phyloP scores from a whole-genome alignment of 192 early-diverging fungal species.

The Podila clonocystis region DNA sequence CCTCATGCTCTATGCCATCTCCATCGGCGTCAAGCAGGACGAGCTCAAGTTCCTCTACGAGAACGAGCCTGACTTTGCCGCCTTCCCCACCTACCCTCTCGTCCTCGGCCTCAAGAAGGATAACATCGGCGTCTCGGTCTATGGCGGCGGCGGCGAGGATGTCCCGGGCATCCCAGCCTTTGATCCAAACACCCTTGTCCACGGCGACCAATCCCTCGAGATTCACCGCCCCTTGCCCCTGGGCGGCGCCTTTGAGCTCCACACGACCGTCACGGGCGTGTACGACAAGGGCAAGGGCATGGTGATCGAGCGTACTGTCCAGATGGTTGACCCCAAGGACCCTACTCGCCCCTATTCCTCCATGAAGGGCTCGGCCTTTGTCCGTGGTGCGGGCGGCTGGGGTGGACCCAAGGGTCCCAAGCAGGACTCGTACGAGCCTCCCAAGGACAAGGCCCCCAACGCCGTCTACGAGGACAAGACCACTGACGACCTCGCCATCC shows the following conservation, averaged over 20 bases:
- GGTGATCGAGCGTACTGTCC: conserved; percentile 71
- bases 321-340: conserved; percentile 63
- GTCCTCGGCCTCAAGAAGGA: conserved; percentile 69
- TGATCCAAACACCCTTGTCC: conserved; percentile 76
- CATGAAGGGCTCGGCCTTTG: conserved; percentile 68
- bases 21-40: conserved; percentile 64
- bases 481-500: conserved; percentile 64
- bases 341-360: conserved; percentile 49
- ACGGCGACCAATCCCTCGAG: conserved; percentile 79
- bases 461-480: conserved; percentile 57
- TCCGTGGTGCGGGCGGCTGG: conserved; percentile 77
- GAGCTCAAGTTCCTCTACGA: conserved; percentile 79
- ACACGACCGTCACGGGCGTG: conserved; percentile 66
- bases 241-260: conserved; percentile 67
- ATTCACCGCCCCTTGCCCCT: conserved; percentile 65
- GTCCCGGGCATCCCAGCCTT: conserved; percentile 71
- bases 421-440: conserved; percentile 55
- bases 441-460: conserved; percentile 69
- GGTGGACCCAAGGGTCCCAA: conserved; percentile 78
- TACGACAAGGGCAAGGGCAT: conserved; percentile 81
- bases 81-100: conserved; percentile 79
- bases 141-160: conserved; percentile 63
- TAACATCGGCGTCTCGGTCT: conserved; percentile 41
- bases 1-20: conserved; percentile 77
- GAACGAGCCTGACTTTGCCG: conserved; percentile 66